Conservation (phyloP, 345 rosid species). For the Viola odorata region DNA sequence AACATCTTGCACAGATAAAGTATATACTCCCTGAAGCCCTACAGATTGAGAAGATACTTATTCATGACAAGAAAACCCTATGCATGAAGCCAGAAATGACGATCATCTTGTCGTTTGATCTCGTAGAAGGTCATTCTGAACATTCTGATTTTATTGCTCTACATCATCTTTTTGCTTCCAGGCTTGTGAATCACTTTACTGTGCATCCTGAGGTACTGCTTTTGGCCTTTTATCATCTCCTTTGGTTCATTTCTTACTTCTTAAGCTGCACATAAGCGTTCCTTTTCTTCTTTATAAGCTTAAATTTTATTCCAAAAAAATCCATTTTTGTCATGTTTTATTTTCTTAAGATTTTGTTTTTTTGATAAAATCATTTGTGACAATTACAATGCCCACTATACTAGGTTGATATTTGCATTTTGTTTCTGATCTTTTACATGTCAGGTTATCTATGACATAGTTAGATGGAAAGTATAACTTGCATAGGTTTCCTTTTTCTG, state of each 20-base stretch:
- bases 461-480: too few relatives aligned
- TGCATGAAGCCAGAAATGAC: conserved; percentile 43
- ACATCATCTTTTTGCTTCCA: conserved; percentile 26
- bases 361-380: neutral
- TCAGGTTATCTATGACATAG: too few relatives aligned
- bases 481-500: neutral
- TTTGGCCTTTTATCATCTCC: neutral
- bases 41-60: conserved; percentile 35
- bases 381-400: neutral
- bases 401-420: too few relatives aligned
- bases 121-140: conserved; percentile 27
- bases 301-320: neutral
- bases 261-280: neutral
- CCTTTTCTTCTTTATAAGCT: neutral
- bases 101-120: conserved; percentile 31
- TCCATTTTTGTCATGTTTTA: neutral
- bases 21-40: conserved; percentile 44
- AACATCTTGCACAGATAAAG: conserved; percentile 44
- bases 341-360: neutral
- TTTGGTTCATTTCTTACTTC: neutral
- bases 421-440: neutral
- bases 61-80: conserved; percentile 38
- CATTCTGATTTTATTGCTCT: conserved; percentile 36
- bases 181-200: conserved; percentile 29
- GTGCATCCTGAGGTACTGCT: conserved; percentile 40